Base-by-base conservation (phyloP, 495 filamentous ascomycete species). In the Podospora pseudoanserina region DNA sequence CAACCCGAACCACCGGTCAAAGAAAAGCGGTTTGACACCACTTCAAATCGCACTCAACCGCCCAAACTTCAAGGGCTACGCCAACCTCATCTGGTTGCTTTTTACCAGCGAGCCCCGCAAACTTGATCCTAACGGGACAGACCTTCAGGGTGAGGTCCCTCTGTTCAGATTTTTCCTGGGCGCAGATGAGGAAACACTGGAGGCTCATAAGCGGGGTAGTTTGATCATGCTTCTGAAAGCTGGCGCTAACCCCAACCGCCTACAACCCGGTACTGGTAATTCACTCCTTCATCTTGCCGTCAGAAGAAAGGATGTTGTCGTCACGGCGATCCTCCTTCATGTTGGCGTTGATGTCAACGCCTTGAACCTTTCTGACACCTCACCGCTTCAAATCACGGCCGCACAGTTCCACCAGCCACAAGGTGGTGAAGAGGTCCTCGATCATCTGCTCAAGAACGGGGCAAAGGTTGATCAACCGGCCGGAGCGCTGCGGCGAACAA, bases 251-350 rank as follows among this genome's bases (percentile, higher is more conserved):
- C 54, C 54, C 54, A 56, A 18, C 15, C 19, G 2, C 54, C 15
- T 19, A 20, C 6, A 18, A 18, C 54, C 54, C 1, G 54, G 54
- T 18, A 56, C 54, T 4, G 63, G 57, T n/a, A 65, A 65, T 30
- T 65, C 67, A 32, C 67, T 63, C 1, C 58, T 69, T 5, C 67
- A 69, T 19, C n/a, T 62, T 1, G 67, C 67, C 27, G 67, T 69
- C 1, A 53, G 67, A 26, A 63, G 67, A 34, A 63, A 62, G 56
- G 67, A 69, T 23, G 9, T 26, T 4, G 28, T 60, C n/a, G 60
- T 57, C 2, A 63, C 65, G 3, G 63, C 67, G 30, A 69, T 66
- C 62, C 55, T 69, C 19, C 63, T 69, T 7, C 56, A 69, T 34
- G 65, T 58, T 55, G 67, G 67, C 2, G 67, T 63, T 4, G 56